phyloP scores from a whole-genome alignment of 2,329 filamentous ascomycete genomes.

The Bipolaris sorokiniana region DNA sequence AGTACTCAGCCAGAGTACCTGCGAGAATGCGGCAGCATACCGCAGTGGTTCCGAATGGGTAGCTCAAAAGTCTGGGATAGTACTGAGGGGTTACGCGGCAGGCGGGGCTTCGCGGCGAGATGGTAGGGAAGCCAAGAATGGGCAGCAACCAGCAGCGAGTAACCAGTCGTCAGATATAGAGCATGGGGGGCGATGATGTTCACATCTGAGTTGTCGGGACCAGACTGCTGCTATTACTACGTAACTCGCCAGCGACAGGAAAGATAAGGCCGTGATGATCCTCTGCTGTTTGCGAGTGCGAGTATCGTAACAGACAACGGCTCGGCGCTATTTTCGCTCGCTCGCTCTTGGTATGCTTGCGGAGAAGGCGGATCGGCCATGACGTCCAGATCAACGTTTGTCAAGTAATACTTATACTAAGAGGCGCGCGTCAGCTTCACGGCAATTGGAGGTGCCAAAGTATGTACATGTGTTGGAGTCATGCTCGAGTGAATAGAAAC shows the following conservation, averaged over 20 bases:
- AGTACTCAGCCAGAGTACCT: background rate
- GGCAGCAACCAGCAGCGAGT: background rate
- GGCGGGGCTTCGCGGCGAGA: background rate
- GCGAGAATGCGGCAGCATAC: background rate
- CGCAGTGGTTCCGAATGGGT: background rate
- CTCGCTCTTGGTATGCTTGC: background rate
- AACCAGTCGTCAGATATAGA: background rate
- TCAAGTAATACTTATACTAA: background rate
- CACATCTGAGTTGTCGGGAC: background rate
- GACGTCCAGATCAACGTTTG: background rate
- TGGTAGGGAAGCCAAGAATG: background rate
- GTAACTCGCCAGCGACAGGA: background rate
- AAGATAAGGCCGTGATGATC: background rate
- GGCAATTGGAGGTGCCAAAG: background rate
- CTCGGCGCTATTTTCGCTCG: background rate
- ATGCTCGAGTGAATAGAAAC: too few species aligned
- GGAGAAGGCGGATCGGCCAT: background rate
- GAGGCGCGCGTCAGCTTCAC: background rate
- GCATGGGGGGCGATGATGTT: background rate
- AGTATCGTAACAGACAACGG: background rate
- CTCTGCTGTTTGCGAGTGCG: background rate
- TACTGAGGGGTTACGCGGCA: slow-evolving; percentile 5
- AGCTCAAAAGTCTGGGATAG: background rate
- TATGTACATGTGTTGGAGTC: background rate
- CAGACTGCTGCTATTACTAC: background rate